These are phyloP conservation scores for Colletotrichum gigasporum DNA, from an alignment of 2,329 filamentous ascomycete species.

Conservation along the genomic window DNA sequence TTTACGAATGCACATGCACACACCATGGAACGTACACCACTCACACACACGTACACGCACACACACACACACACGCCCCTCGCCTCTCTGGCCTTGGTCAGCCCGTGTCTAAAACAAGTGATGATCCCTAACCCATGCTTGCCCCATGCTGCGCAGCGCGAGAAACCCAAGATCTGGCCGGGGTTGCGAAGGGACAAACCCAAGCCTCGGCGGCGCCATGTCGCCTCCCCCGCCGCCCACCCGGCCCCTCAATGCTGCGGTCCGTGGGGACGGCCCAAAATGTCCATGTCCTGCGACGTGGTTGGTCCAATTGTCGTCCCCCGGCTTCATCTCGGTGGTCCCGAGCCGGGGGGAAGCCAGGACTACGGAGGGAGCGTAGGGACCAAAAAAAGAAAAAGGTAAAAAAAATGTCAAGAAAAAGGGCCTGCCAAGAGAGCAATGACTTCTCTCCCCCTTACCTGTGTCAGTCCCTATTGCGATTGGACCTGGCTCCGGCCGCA, in stretches of 20 bases:
- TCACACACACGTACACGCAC: neutral
- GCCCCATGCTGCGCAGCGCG: no score
- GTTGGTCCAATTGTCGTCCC: neutral
- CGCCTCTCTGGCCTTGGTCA: no score
- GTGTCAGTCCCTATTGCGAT: neutral
- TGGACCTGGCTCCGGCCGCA: neutral
- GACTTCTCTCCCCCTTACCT: neutral
- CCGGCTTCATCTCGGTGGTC: conserved; percentile 11
- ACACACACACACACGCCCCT: no score
- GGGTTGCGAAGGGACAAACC: neutral
- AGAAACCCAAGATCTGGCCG: no score
- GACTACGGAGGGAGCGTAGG: neutral
- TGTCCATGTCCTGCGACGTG: conserved; percentile 1
- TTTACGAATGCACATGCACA: no score
- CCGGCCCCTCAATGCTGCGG: neutral
- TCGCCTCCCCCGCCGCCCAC: neutral
- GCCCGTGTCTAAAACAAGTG: neutral
- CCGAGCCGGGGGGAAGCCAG: conserved; percentile 6
- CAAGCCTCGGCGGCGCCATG: neutral
- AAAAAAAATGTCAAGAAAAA: neutral
- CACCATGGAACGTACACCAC: neutral
- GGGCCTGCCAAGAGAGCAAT: neutral
- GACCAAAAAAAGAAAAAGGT: neutral
- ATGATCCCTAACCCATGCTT: neutral
- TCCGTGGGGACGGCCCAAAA: conserved; percentile 14